Evolutionary conservation across 129 eudicot genomes (phyloP).

Genomic region (Ambrosia trifida): DNA sequence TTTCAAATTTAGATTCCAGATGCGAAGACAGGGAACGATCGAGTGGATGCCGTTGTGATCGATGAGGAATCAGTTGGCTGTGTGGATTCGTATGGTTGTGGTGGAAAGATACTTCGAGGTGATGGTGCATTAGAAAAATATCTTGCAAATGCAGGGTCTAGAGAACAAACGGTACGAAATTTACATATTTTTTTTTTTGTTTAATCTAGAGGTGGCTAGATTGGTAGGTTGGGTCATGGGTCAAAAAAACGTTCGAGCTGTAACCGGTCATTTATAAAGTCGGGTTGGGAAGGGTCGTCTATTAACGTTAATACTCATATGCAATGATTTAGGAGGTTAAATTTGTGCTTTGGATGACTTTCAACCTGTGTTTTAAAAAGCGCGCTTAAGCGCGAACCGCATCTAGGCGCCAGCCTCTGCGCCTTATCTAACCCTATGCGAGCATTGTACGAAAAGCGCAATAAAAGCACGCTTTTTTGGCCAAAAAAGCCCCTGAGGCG

Average conservation of each 20-base stretch:
- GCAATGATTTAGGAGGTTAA: background rate
- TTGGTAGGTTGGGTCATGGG: slow-evolving; percentile 9
- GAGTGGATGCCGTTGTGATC: slow-evolving; percentile 87
- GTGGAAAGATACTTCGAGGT: slow-evolving; percentile 80
- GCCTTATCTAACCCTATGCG: no score
- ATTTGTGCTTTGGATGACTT: background rate
- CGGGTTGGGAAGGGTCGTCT: background rate
- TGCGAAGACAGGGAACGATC: slow-evolving; percentile 63
- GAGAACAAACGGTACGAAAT: slow-evolving; percentile 52
- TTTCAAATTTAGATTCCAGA: slow-evolving; percentile 70
- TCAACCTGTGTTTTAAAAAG: no score
- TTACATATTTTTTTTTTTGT: background rate
- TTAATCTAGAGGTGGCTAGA: background rate
- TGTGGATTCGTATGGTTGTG: slow-evolving; percentile 54
- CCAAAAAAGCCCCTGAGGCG: no score
- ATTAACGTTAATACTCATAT: background rate
- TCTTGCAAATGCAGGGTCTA: slow-evolving; percentile 44
- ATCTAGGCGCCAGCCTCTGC: no score
- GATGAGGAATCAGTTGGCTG: slow-evolving; percentile 86
- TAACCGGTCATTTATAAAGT: background rate
- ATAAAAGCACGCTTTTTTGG: no score
- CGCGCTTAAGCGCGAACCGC: no score
- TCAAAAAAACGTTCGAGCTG: background rate
- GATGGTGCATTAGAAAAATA: slow-evolving; percentile 75
- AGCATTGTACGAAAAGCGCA: no score